Evolutionary conservation across 441 rosid genomes (phyloP).

Genomic region (Flueggea neowawraea): DNA sequence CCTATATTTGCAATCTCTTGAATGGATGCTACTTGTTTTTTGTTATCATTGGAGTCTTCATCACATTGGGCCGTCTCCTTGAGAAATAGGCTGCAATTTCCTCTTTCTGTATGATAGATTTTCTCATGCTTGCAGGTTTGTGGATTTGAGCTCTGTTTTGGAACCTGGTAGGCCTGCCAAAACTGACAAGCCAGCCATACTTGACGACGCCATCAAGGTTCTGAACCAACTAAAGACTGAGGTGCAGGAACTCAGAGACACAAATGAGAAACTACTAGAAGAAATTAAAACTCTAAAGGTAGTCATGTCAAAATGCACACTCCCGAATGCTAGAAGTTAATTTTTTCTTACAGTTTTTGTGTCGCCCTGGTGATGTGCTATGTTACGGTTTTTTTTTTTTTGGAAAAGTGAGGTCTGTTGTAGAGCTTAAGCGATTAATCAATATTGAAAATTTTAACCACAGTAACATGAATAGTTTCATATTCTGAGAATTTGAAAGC

Average conservation of each 20-base stretch:
- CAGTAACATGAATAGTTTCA: too few relatives aligned
- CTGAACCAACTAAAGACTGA: conserved; percentile 71
- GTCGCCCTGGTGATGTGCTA: neutral
- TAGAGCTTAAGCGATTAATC: too few relatives aligned
- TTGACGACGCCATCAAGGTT: conserved; percentile 81
- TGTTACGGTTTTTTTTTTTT: neutral
- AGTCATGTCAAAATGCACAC: neutral
- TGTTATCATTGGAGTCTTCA: too few relatives aligned
- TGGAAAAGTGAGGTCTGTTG: too few relatives aligned
- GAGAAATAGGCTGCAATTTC: neutral
- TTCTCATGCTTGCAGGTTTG: conserved; percentile 48
- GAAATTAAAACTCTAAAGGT: conserved; percentile 89
- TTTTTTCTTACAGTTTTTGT: neutral
- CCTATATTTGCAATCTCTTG: too few relatives aligned
- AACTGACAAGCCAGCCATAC: conserved; percentile 76
- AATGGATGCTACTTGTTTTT: too few relatives aligned
- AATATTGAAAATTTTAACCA: too few relatives aligned
- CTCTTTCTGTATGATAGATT: conserved; percentile 3
- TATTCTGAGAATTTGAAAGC: too few relatives aligned
- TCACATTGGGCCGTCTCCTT: neutral
- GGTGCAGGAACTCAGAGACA: conserved; percentile 74
- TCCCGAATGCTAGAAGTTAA: too few relatives aligned
- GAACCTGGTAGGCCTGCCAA: conserved; percentile 77
- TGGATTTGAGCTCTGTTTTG: conserved; percentile 71
- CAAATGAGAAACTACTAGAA: conserved; percentile 68